phyloP scores from a whole-genome alignment of 2,329 filamentous ascomycete species.

The Tolypocladium album region DNA sequence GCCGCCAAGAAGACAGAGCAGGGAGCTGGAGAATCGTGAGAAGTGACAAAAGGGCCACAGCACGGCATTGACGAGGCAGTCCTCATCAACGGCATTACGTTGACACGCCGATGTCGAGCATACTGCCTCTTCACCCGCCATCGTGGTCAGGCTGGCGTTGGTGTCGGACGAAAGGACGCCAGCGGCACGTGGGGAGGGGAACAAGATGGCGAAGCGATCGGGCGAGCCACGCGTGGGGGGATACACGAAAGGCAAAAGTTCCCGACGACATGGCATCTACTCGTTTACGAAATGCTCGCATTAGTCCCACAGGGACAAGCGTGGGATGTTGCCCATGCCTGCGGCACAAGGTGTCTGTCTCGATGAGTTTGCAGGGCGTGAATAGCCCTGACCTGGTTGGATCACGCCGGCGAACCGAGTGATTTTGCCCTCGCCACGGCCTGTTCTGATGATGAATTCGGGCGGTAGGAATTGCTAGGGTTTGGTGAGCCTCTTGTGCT shows the following conservation, averaged over 20 bases:
- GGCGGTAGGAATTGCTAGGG: not conserved
- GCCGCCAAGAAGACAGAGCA: not conserved
- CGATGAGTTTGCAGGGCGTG: not conserved
- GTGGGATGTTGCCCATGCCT: not conserved
- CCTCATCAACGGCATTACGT: not conserved
- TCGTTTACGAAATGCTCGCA: not conserved
- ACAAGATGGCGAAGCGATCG: not conserved
- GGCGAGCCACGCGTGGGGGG: not conserved
- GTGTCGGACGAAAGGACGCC: not conserved
- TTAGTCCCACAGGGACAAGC: not conserved
- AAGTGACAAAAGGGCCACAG: not conserved
- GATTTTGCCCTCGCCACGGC: not conserved
- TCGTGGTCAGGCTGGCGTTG: not conserved
- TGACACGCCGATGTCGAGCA: not conserved
- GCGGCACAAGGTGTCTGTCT: not conserved
- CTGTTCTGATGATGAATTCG: not conserved
- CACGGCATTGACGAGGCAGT: not conserved
- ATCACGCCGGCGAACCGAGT: not conserved
- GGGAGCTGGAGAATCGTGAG: not conserved
- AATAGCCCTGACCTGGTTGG: not conserved
- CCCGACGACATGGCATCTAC: not conserved
- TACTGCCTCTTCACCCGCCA: not conserved
- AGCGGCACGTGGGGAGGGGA: not conserved
- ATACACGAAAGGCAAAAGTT: not conserved
- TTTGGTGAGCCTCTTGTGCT: not conserved